phyloP scores from a whole-genome alignment of 202 grass and related monocot genomes.

The Zoysia matrella region DNA sequence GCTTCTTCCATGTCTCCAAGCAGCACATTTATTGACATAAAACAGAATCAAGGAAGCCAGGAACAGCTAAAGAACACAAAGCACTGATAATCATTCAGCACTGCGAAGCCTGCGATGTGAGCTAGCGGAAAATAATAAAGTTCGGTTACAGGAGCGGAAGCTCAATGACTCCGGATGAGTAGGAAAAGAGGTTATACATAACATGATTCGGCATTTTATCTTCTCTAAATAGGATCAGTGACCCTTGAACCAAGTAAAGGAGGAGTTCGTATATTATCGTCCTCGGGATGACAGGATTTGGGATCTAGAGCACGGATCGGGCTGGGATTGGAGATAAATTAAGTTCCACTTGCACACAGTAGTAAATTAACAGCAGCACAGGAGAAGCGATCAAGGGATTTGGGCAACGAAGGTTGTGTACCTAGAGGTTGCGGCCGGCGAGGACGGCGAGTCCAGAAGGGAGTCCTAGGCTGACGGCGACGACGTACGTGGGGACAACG shows the following conservation, averaged over 20 bases:
- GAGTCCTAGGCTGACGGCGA: background rate
- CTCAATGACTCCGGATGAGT: background rate
- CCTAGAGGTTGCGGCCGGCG: background rate
- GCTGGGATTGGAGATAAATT: background rate
- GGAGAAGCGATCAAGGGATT: background rate
- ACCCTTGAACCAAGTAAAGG: background rate
- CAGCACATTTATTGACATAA: background rate
- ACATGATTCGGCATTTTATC: background rate
- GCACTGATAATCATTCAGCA: background rate
- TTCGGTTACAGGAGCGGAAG: background rate
- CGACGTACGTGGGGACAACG: background rate
- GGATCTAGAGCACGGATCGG: conserved; percentile 1
- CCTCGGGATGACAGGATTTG: background rate
- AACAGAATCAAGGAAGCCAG: background rate
- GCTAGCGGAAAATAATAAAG: background rate
- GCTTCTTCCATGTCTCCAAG: background rate
- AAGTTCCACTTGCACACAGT: background rate
- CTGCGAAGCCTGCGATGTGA: background rate
- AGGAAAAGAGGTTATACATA: background rate
- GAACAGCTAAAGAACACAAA: background rate
- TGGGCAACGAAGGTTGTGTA: background rate
- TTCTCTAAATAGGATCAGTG: background rate
- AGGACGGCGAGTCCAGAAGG: background rate
- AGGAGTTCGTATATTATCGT: background rate
- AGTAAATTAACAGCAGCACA: background rate